Base-by-base conservation (phyloP, 305 asterid species). In the Petunia hybrid region DNA sequence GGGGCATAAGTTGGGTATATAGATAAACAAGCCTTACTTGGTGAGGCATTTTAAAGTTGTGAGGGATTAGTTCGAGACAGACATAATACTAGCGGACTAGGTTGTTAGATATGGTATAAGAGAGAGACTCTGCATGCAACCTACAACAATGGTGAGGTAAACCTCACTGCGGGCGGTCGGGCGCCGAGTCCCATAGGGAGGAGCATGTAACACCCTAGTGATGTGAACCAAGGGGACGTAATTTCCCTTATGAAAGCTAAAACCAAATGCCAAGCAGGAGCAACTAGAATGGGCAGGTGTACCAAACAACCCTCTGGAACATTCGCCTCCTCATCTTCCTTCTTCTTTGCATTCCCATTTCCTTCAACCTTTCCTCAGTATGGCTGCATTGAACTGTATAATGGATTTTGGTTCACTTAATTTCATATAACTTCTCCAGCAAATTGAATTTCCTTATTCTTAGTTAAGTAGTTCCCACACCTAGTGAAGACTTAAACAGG, bases 191-290 rank as follows among this genome's bases (percentile, higher is more conserved):
- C 77, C 77, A 46, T 31, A 12, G 31, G 36, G 77, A 71, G 61
- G 31, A 46, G 31, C 10, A 71, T 31, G 61, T 71, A 71, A 71
- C 61, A 31, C 61, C 77, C 61, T 45, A 14, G 31, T 70, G 77
- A 73, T 51, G 36, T 48, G 6, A 35, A 10, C 45, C 46, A 65
- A 4, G 43, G 71, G 68, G 46, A 39, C 3, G 31, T 22, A 22
- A 22, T 22, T 22, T 22, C 31, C 31, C 31, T 22, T 22, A 22
- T 39, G 31, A 31, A 38, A 65, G 71, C 71, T 64, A 64, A 62
- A 38, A 12, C 39, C 1, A 31, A 65, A 39, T 12, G 71, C 31
- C 48, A 65, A 65, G 2, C 9, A 12, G 4, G 46, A 65, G 31
- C 9, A 13, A 6, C 38, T 64, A 38, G 67, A 8, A 31, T 10